Evolutionary conservation across 1,139 yeast species (phyloP).

Genomic region (Debaryomyces psychrophilus): DNA sequence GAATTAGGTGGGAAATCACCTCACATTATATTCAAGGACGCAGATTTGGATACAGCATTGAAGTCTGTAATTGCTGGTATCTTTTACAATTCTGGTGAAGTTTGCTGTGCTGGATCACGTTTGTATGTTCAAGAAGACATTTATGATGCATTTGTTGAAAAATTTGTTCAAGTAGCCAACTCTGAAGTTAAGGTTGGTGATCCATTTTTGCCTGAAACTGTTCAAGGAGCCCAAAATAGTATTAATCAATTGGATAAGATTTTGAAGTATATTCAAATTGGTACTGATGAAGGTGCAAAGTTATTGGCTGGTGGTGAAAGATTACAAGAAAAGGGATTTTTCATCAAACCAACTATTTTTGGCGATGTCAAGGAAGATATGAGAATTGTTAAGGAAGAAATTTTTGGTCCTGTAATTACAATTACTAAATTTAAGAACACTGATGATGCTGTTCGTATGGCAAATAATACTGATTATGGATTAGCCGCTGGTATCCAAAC

Average conservation of each 20-base stretch:
- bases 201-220: slow-evolving; percentile 64
- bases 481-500: slow-evolving; percentile 80
- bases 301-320: slow-evolving; percentile 29
- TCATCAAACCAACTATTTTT: slow-evolving; percentile 30
- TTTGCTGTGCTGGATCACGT: slow-evolving; percentile 78
- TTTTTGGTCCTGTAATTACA: slow-evolving; percentile 34
- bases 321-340: slow-evolving; percentile 28
- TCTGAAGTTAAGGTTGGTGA: slow-evolving; percentile 57
- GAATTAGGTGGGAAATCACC: slow-evolving; percentile 43
- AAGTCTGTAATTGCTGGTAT: slow-evolving; percentile 26
- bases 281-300: slow-evolving; percentile 52
- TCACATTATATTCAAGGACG: slow-evolving; percentile 34
- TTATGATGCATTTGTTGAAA: slow-evolving; percentile 60
- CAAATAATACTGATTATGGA: slow-evolving; percentile 54
- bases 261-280: slow-evolving; percentile 62
- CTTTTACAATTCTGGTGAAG: slow-evolving; percentile 74
- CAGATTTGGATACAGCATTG: slow-evolving; percentile 24
- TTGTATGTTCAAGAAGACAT: slow-evolving; percentile 68
- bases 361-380: slow-evolving; percentile 30
- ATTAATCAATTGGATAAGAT: slow-evolving; percentile 68
- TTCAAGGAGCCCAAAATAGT: slow-evolving; percentile 81
- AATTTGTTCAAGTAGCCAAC: slow-evolving; percentile 59
- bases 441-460: slow-evolving; percentile 29
- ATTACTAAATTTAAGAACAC: slow-evolving; percentile 30
- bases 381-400: slow-evolving; percentile 33